Evolutionary conservation across 148 eudicot species (phyloP).

Genomic region (Drosera capensis): DNA sequence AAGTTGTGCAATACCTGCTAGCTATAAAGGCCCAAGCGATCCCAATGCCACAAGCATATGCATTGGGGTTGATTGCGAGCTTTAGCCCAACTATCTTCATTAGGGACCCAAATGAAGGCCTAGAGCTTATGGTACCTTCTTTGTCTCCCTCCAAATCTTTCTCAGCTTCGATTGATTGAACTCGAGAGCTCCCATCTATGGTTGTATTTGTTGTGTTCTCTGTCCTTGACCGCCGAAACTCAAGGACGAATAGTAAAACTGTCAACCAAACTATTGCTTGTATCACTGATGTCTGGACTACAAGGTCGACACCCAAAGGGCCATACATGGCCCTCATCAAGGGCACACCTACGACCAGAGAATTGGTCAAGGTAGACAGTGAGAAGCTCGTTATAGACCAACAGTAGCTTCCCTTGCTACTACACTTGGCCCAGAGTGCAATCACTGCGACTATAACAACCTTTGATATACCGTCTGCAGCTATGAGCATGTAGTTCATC

Average conservation of each 20-base stretch:
- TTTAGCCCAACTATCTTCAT: conserved; percentile 44
- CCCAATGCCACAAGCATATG: conserved; percentile 61
- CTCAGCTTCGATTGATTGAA: not conserved
- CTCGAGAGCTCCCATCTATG: no score
- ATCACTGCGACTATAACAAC: conserved; percentile 39
- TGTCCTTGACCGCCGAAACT: conserved; percentile 31
- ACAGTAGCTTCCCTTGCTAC: conserved; percentile 48
- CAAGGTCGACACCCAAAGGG: conserved; percentile 31
- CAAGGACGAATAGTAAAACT: conserved; percentile 38
- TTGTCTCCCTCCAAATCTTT: conserved; percentile 28
- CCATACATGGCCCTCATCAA: conserved; percentile 64
- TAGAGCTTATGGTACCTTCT: not conserved
- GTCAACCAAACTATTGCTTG: conserved; percentile 65
- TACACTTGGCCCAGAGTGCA: conserved; percentile 52
- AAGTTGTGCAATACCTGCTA: conserved; percentile 23
- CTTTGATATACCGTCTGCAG: conserved; percentile 55
- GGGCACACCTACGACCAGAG: conserved; percentile 73
- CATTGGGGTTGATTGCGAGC: conserved; percentile 51
- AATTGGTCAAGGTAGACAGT: conserved; percentile 38
- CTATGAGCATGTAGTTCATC: conserved; percentile 48
- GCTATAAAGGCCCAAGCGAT: conserved; percentile 58
- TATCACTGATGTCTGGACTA: conserved; percentile 51
- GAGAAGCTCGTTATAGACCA: conserved; percentile 81
- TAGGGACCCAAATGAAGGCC: conserved; percentile 27
- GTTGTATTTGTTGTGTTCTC: conserved; percentile 6